Base-by-base conservation (phyloP, 352 stramenopile species). In the Pythium brassicae region DNA sequence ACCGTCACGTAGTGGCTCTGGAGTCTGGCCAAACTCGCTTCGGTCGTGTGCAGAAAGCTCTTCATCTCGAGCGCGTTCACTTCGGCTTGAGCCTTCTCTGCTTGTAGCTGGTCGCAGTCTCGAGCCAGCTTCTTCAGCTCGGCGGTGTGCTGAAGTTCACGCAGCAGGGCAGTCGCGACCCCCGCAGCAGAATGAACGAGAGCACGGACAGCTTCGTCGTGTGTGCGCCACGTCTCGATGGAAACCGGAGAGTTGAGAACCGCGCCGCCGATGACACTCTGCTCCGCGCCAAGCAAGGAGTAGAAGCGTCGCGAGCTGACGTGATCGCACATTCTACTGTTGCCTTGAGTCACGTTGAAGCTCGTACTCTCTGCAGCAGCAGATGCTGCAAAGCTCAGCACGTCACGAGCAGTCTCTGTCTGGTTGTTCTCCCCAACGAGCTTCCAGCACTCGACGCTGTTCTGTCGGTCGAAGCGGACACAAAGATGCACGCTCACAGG, bases 1-100 rank as follows among this genome's bases (percentile, higher is more conserved):
- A 59, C 53, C 4, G 42, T 23, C 5, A 51, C 23, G 39, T 39
- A 37, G 46, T 55, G 23, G 15, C 12, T 50, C 27, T 34, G 51
- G 17, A 59, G 19, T 5, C 9, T 29, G 6, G 29, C 14, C 10
- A 59, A 9, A 29, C 37, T 42, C 5, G 47, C 44, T 51, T 64
- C 58, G 6, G 49, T 59, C 19, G 17, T 50, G n/a, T 56, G 50
- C 52, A 64, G 35, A 20, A 59, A 51, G 3, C 22, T n/a, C 46
- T 55, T 64, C 37, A 64, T 50, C 46, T 59, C 52, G 32, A 64
- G 58, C 11, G 35, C 50, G 17, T 64, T 39, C 23, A 64, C 34
- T 26, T 64, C 58, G 8, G 58, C 27, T 25, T 59, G 34, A 19
- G 44, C 26, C 27, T 64, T 64, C n/a, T 55, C 58, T n/a, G 37